Percentiles rank a stretch among this genome's conserved stretches.
These are phyloP conservation scores for Phytophthora sp. DNA, from an alignment of 352 stramenopile genomes.

Conservation along the genomic window DNA sequence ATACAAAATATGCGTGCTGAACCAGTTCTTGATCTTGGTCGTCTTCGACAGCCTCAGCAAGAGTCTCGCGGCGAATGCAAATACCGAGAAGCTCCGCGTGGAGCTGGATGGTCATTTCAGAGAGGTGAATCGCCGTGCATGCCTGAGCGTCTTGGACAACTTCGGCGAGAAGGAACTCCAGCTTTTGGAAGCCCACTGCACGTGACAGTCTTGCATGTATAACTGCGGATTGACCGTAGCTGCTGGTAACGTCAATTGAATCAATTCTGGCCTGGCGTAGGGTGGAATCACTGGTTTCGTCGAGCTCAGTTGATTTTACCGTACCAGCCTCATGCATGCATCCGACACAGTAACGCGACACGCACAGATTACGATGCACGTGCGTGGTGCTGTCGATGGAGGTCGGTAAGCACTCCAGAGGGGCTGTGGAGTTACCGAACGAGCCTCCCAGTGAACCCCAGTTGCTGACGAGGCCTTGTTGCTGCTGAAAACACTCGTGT, in stretches of 20 bases:
- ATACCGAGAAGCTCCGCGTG: slow-evolving; percentile 62
- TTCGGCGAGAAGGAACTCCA: slow-evolving; percentile 41
- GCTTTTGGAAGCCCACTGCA: slow-evolving; percentile 14
- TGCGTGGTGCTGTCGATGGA: neutral
- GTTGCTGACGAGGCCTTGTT: too few relatives aligned
- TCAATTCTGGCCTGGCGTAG: slow-evolving; percentile 5
- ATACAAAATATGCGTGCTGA: slow-evolving; percentile 75
- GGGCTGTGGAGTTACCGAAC: neutral
- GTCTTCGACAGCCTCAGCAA: slow-evolving; percentile 84
- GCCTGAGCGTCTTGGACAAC: slow-evolving; percentile 69
- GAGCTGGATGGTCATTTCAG: slow-evolving; percentile 73
- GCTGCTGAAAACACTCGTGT: too few relatives aligned
- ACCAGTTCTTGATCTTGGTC: slow-evolving; percentile 85
- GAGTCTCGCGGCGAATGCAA: slow-evolving; percentile 74
- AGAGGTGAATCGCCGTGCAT: slow-evolving; percentile 72
- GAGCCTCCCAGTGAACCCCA: neutral
- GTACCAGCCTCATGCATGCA: neutral
- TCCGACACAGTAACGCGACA: neutral
- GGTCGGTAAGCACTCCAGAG: slow-evolving; percentile 6
- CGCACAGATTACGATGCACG: slow-evolving; percentile 10
- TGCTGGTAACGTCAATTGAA: slow-evolving; percentile 25
- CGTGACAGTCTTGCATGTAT: slow-evolving; percentile 9
- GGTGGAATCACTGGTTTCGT: too few relatives aligned
- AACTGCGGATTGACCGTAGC: neutral
- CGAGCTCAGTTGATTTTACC: too few relatives aligned